Base-by-base conservation (phyloP, 495 filamentous ascomycete species). In the Penicillium silybi region DNA sequence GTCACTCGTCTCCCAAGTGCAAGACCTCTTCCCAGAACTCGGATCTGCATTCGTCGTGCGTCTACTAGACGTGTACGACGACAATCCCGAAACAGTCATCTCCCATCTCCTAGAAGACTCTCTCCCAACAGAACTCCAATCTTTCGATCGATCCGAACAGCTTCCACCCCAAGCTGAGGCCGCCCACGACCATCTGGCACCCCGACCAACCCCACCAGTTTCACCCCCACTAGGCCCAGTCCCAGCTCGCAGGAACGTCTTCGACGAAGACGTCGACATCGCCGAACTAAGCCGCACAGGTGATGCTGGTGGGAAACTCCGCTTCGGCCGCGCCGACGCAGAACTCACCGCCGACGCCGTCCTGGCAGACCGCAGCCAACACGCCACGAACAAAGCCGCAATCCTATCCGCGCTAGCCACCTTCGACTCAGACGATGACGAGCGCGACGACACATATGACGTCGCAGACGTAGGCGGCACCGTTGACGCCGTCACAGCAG, bases 401-500 rank as follows among this genome's bases (percentile, higher is more conserved):
- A 97, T 98, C 63, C 79, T 96, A 11, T 86, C 93, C 18, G 93
- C 93, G 0, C 83, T 98, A 10, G 88, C 90, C 10, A 81, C 88
- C 5, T 96, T 97, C 61, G 92, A 97, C 72, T 85, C 85, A 0
- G 93, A 96, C 57, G 92, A 97, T 62, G 93, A 98, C 70, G 93
- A 98, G 71, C 85, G 90, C 29, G 93, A 98, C 70, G 93, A 98
- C 63, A 97, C 93, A 2, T 98, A 98, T 68, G 93, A 98, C 59
- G 79, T 84, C 8, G 87, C 80, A 37, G 93, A 97, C 58, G 90
- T 97, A 6, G 93, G 93, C 48, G 89, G 92, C 10, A 88, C 88
- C 3, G 82, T 96, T 9, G 88, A 95, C 49, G 66, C 77, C 29
- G 67, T 71, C 1, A 66, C 73, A 17, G 47, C 65, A 23, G 71